Evolutionary conservation across 83 land plant genomes (phyloP), one percentile per base, ranked within the genome.

Genomic region (Diphasiastrum complanatum): DNA sequence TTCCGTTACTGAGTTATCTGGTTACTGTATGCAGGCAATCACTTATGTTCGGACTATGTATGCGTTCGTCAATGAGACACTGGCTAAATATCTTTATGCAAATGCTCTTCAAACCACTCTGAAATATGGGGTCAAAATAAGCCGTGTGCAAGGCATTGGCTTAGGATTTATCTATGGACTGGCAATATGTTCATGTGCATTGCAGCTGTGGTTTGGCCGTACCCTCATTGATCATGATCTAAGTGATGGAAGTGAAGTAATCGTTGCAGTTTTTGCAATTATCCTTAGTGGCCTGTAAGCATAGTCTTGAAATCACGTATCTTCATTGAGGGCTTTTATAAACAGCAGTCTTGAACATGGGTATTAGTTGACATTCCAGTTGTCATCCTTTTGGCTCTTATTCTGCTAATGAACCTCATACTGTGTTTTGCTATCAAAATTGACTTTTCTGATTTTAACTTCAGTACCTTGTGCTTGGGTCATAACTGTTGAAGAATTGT

Each of bases 241-340:
- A 51, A 89, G 80, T 49, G 79, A 78, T 76, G 99, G 96, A 37
- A 96, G 96, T 51, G 83, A 86, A 70, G 74, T 89, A 33, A 62
- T 89, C 25, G 78, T 79, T 22, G 96, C 99, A 23, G 66, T 87
- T 14, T 95, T 95, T 69, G 80, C 99, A 32, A 81, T 95, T 30
- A 95, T 95, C 58, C 65, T 95, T 41, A 84, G 99, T 81, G 96
- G 96, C 81, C 89, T 95, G 99, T 93, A 86, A 83, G 96, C 32
- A 57, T 53, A 37, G 51, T 11, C 5, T 53, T n/a, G n/a, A n/a
- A n/a, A n/a, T n/a, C n/a, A n/a, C n/a, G n/a, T n/a, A n/a, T n/a
- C n/a, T n/a, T n/a, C n/a, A n/a, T n/a, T n/a, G n/a, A n/a, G n/a
- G n/a, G n/a, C n/a, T n/a, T n/a, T n/a, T n/a, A n/a, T n/a, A n/a